A percentile compares a stretch with the other conserved stretches of the same genome.
Conservation (phyloP, 2,329 filamentous ascomycete genomes). For the Phyllachora maydis region DNA sequence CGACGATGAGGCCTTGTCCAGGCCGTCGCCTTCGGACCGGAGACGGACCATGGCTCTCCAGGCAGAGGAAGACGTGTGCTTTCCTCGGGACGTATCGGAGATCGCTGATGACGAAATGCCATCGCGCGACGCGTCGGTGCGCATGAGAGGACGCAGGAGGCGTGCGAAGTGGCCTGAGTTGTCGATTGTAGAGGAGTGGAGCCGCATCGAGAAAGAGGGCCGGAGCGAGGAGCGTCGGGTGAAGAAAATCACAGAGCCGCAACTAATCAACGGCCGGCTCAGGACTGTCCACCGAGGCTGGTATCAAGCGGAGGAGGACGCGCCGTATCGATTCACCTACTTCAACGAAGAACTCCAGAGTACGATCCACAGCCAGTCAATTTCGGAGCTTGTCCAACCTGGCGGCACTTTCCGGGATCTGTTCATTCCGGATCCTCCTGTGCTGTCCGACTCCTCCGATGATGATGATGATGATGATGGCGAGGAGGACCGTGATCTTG, state of each 20-base stretch:
- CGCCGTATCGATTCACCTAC: conserved; percentile 89
- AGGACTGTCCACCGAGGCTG: conserved; percentile 62
- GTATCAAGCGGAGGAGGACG: conserved; percentile 76
- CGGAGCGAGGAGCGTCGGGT: conserved; percentile 63
- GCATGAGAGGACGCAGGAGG: conserved; percentile 29
- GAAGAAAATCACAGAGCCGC: conserved; percentile 85
- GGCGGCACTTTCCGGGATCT: conserved; percentile 70
- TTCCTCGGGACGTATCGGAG: conserved; percentile 63
- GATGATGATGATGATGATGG: conserved; percentile 43
- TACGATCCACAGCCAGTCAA: conserved; percentile 89
- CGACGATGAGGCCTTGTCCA: conserved; percentile 5
- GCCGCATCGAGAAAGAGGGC: conserved; percentile 71
- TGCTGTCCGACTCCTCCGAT: conserved; percentile 50
- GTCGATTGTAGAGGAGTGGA: conserved; percentile 72
- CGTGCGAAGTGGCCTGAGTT: conserved; percentile 74
- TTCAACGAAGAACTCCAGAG: conserved; percentile 95
- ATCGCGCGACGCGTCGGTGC: conserved; percentile 16
- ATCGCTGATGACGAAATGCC: conserved; percentile 55
- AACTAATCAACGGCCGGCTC: conserved; percentile 75
- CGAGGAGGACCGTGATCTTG: no score
- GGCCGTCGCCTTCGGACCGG: conserved; percentile 16
- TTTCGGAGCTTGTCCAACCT: conserved; percentile 77
- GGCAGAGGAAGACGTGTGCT: conserved; percentile 89
- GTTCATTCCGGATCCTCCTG: conserved; percentile 70
- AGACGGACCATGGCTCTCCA: conserved; percentile 38